A percentile compares a stretch with the other conserved stretches of the same genome.
phyloP scores from a whole-genome alignment of 805 yeast species.

The Komagataella populi region DNA sequence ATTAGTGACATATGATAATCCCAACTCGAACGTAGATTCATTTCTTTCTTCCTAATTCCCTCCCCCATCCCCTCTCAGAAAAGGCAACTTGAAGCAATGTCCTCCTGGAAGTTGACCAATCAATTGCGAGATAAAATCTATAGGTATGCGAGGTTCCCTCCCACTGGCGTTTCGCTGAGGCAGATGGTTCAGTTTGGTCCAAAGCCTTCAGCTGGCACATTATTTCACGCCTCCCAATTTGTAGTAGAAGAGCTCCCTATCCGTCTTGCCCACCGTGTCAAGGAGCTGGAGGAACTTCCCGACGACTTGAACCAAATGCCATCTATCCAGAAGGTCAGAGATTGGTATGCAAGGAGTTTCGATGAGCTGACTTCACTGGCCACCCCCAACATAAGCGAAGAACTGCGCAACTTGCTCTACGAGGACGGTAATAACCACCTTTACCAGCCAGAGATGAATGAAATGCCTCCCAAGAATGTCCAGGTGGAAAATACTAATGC shows the following conservation, averaged over 20 bases:
- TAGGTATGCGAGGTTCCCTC: conserved; percentile 59
- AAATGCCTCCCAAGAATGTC: neutral
- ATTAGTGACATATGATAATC: neutral
- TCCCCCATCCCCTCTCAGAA: neutral
- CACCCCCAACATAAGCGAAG: conserved; percentile 36
- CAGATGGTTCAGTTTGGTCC: conserved; percentile 92
- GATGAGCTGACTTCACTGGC: conserved; percentile 63
- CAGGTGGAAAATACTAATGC: neutral
- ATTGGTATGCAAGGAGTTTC: conserved; percentile 88
- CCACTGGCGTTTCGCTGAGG: conserved; percentile 70
- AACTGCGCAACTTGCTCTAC: conserved; percentile 23
- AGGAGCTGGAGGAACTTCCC: conserved; percentile 73
- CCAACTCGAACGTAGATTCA: neutral
- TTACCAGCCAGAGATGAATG: conserved; percentile 2
- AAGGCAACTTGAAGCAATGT: neutral
- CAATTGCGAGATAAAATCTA: conserved; percentile 40
- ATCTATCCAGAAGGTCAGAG: conserved; percentile 58
- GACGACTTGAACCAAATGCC: conserved; percentile 61
- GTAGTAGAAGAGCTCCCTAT: conserved; percentile 81
- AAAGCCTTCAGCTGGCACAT: conserved; percentile 61
- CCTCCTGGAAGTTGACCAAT: conserved; percentile 32
- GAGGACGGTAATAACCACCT: conserved; percentile 4
- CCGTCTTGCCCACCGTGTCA: conserved; percentile 72
- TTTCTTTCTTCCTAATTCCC: neutral
- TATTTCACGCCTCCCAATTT: conserved; percentile 75